These are phyloP conservation scores for Exserohilum turcica DNA, from an alignment of 2,329 filamentous ascomycete genomes.

Conservation along the genomic window DNA sequence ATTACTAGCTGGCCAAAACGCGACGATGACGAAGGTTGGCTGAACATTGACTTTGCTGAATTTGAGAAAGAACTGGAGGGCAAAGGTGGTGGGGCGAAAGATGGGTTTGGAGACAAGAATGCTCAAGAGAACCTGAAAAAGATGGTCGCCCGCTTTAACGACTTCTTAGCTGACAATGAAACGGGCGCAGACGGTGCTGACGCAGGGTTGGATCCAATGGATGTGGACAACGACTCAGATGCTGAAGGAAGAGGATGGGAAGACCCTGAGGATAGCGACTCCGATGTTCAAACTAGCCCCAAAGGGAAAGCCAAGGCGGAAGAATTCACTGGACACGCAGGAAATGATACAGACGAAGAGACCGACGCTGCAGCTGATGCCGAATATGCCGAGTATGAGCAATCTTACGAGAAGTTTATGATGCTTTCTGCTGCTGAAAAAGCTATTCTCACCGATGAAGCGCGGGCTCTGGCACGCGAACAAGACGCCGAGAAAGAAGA, in stretches of 20 bases:
- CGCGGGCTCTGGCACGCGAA: slow-evolving; percentile 45
- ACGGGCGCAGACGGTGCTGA: slow-evolving; percentile 81
- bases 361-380: slow-evolving; percentile 68
- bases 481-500: slow-evolving; percentile 49
- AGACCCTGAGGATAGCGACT: slow-evolving; percentile 51
- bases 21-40: slow-evolving; percentile 88
- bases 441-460: slow-evolving; percentile 40
- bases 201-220: slow-evolving; percentile 67
- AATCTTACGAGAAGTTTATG: slow-evolving; percentile 86
- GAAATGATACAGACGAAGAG: slow-evolving; percentile 1
- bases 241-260: slow-evolving; percentile 52
- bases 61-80: slow-evolving; percentile 79
- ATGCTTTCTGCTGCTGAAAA: slow-evolving; percentile 58
- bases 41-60: slow-evolving; percentile 88
- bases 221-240: slow-evolving; percentile 64
- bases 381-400: slow-evolving; percentile 73
- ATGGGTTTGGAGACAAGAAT: slow-evolving; percentile 65
- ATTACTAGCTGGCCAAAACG: slow-evolving; percentile 70
- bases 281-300: slow-evolving; percentile 40
- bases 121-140: slow-evolving; percentile 80
- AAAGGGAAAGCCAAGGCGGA: slow-evolving; percentile 59
- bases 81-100: slow-evolving; percentile 32
- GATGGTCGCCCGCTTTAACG: slow-evolving; percentile 92
- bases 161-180: slow-evolving; percentile 84
- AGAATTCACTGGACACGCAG: slow-evolving; percentile 12